phyloP scores from a whole-genome alignment of 2,329 filamentous ascomycete species.

The Hypoxylon sp. region DNA sequence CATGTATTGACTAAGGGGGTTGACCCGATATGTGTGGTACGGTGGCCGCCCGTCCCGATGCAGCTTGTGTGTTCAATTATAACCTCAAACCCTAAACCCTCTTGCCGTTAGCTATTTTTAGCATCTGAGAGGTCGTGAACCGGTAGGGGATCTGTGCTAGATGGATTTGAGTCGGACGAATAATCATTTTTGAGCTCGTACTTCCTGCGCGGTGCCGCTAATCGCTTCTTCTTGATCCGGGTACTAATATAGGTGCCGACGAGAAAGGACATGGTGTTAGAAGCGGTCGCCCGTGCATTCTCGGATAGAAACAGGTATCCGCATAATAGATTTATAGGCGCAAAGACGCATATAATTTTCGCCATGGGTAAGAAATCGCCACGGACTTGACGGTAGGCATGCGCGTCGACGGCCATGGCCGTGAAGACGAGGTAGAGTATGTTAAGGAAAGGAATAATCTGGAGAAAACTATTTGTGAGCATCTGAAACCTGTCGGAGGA shows the following conservation, averaged over 20 bases:
- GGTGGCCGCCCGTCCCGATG: no score
- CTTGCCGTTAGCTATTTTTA: no score
- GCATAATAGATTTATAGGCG: background rate
- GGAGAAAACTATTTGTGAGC: background rate
- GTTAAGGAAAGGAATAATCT: slow-evolving; percentile 7
- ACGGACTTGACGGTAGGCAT: background rate
- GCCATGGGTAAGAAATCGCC: no score
- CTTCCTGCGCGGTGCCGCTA: background rate
- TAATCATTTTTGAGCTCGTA: background rate
- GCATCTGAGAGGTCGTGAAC: no score
- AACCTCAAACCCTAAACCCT: no score
- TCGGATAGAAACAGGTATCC: background rate
- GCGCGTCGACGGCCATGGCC: background rate
- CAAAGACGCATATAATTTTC: background rate
- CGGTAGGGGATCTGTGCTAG: no score
- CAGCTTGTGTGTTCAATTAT: no score
- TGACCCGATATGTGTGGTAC: no score
- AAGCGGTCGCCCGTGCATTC: background rate
- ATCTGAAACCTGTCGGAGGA: background rate
- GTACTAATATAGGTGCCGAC: background rate
- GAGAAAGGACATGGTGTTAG: background rate
- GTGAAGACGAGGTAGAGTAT: background rate
- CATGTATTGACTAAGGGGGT: no score
- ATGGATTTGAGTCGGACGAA: no score
- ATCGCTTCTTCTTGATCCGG: background rate